phyloP scores from a whole-genome alignment of 129 eudicot genomes.

The Flaveria sonorensis region DNA sequence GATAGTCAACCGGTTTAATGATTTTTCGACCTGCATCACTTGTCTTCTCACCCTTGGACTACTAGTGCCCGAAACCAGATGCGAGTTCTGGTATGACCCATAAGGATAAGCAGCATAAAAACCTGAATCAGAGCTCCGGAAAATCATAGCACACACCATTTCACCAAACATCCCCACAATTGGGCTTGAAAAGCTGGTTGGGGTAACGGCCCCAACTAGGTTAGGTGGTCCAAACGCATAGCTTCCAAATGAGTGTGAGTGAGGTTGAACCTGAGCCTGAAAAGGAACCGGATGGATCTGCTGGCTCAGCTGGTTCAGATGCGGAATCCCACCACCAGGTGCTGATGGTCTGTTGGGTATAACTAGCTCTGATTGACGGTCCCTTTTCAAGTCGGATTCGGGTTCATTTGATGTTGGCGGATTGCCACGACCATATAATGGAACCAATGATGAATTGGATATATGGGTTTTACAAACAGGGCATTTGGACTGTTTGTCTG shows the following conservation, averaged over 20 bases:
- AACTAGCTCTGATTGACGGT: conserved; percentile 35
- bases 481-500: conserved; percentile 56
- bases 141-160: conserved; percentile 63
- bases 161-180: conserved; percentile 72
- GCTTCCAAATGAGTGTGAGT: conserved; percentile 46
- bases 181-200: conserved; percentile 48
- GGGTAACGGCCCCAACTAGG: conserved; percentile 31
- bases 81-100: conserved; percentile 37
- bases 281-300: conserved; percentile 44
- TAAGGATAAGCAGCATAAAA: conserved; percentile 43
- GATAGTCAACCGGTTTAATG: conserved; percentile 70
- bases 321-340: conserved; percentile 33
- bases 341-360: conserved; percentile 76
- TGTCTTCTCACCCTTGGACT: conserved; percentile 78
- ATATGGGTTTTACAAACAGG: conserved; percentile 81
- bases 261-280: conserved; percentile 43
- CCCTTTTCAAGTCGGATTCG: conserved; percentile 32
- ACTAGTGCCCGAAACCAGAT: conserved; percentile 32
- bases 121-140: conserved; percentile 47
- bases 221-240: conserved; percentile 39
- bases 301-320: conserved; percentile 45
- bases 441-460: conserved; percentile 66
- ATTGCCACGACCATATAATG: conserved; percentile 74
- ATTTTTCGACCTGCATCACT: conserved; percentile 73
- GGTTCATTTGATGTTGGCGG: conserved; percentile 36